These are phyloP conservation scores for Akanthomyces uredinophilus DNA, from an alignment of 2,329 filamentous ascomycete genomes.

Conservation along the genomic window DNA sequence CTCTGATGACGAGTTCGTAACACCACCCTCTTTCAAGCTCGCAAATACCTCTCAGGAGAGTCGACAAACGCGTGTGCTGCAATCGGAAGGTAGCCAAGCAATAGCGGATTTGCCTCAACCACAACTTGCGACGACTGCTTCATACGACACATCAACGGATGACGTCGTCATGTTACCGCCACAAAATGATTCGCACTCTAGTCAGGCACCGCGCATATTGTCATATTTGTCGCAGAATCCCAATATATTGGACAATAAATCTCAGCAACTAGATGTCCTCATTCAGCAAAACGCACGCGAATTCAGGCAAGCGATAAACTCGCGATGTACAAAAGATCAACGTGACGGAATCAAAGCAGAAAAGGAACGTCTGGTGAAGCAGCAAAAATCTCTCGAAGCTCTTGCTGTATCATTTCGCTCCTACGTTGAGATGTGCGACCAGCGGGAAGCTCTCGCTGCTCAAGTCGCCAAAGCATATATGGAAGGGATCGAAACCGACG, in stretches of 20 bases:
- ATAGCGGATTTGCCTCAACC: neutral
- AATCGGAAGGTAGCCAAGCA: neutral
- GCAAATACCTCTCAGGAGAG: constrained; percentile 17
- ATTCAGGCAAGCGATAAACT: constrained; percentile 43
- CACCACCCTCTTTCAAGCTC: constrained; percentile 34
- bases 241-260: constrained; percentile 30
- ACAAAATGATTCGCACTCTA: constrained; percentile 14
- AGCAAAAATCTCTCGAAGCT: constrained; percentile 39
- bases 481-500: constrained; percentile 45
- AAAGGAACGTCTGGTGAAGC: constrained; percentile 42
- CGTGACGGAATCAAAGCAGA: constrained; percentile 44
- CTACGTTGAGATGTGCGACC: constrained; percentile 37
- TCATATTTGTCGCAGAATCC: constrained; percentile 27
- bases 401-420: constrained; percentile 37
- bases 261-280: constrained; percentile 35
- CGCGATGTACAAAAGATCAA: constrained; percentile 40
- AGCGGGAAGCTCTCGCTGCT: constrained; percentile 42
- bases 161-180: neutral
- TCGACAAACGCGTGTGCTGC: neutral
- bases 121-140: neutral
- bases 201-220: constrained; percentile 26
- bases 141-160: constrained; percentile 1
- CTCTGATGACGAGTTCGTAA: constrained; percentile 52
- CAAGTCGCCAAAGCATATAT: constrained; percentile 47
- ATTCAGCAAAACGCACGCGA: constrained; percentile 43